Conservation (phyloP, 495 filamentous ascomycete species). For the Hypomontagnella submonticulosa region DNA sequence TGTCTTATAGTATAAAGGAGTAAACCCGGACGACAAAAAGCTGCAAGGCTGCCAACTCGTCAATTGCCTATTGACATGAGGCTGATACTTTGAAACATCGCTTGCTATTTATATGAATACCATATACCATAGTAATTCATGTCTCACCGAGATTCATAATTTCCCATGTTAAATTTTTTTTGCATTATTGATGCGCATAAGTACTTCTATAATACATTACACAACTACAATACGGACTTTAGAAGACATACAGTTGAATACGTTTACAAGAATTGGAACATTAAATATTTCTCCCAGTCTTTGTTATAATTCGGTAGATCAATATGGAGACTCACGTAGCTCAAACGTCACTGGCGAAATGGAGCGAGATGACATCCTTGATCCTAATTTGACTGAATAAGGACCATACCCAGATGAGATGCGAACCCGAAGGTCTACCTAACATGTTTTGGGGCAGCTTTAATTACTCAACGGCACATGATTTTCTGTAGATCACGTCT, state of each 20-base stretch:
- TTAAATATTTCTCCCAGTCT: background rate
- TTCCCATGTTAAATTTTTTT: background rate
- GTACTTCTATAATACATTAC: background rate
- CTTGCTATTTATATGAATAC: background rate
- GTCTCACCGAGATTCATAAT: no score
- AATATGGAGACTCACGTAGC: conserved; percentile 1
- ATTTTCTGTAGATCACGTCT: conserved; percentile 40
- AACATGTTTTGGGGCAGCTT: conserved; percentile 10
- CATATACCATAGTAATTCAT: no score
- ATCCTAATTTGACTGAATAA: conserved; percentile 32
- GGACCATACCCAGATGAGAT: conserved; percentile 27
- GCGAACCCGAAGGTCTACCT: conserved; percentile 26
- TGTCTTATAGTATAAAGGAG: background rate
- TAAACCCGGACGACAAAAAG: conserved; percentile 5
- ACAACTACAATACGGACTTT: background rate
- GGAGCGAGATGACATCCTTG: conserved; percentile 22
- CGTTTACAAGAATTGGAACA: no score
- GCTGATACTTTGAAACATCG: conserved; percentile 2
- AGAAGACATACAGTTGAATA: no score
- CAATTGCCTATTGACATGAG: conserved; percentile 2
- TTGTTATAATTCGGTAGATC: conserved; percentile 11
- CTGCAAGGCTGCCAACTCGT: conserved; percentile 25
- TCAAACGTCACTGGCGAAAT: conserved; percentile 30
- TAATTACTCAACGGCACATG: conserved; percentile 38
- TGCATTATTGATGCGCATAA: conserved; percentile 1